Base-by-base conservation (phyloP, 495 filamentous ascomycete species). In the Podospora didyma region DNA sequence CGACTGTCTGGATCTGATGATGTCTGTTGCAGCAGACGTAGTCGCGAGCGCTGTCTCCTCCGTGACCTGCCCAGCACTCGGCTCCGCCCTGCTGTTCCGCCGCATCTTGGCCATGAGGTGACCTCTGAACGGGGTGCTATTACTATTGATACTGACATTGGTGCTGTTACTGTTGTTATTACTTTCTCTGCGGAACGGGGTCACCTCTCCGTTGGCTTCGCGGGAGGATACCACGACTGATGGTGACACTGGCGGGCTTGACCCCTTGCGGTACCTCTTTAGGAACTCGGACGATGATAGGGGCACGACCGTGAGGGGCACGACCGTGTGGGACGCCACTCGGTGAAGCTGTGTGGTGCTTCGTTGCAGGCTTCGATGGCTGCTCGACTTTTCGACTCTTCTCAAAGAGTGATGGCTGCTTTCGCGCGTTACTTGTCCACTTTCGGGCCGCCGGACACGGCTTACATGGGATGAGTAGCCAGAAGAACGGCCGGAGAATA, bases 271-370 rank as follows among this genome's bases (percentile, higher is more conserved):
- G 19, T 55, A 56, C 24, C 51, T 37, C 10, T 64, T 54, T 3
- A 58, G 23, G 42, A 54, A 58, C 42, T 58, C 48, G n/a, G 58
- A 58, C 10, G 52, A 54, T 7, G 51, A 24, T n/a, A 55, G 39
- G 12, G 48, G 51, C 24, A 9, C 10, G 21, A 23, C 52, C 26
- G 52, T 21, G 39, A 28, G 7, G 0, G 46, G 51, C 24, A 9
- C 10, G 21, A 23, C 52, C 26, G 52, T 21, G 39, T 41, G 7
- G 0, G 46, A 28, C 10, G 45, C 20, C 31, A 47, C 26, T 10
- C 49, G 45, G 3, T 42, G 50, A 11, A 44, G 23, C 0, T 49
- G 44, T 0, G 45, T 2, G 26, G 2, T 42, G 44, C 14, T 41
- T 2, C n/a, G 24, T 23, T n/a, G 46, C 21, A 3, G 14, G 3